Evolutionary conservation across 768 basidiomycete genomes (phyloP), one percentile per base, ranked within the genome.

Genomic region (Termitomyces bulborhizus): DNA sequence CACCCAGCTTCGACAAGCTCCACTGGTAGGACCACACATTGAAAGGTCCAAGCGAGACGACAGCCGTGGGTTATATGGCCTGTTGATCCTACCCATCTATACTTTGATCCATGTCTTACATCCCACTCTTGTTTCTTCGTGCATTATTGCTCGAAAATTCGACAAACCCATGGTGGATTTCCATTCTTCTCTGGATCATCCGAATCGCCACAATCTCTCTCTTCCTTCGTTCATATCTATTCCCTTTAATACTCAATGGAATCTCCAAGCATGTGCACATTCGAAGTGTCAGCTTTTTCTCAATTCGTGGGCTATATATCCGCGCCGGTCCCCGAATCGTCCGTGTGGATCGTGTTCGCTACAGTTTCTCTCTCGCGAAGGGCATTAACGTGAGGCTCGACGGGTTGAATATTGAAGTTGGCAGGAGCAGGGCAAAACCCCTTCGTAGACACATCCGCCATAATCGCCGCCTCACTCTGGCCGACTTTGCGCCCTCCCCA

Each of bases 251-350:
- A 44, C 74, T 90, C 32, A 73, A 77, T 49, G 75, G 77, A 42
- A 69, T 83, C 53, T 85, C 85, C n/a, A 77, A 77, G 46, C 83
- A 78, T 60, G 72, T 90, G 57, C 83, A 84, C 31, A 76, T 90
- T 34, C 80, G 83, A 40, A 89, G 85, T 65, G 78, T 90, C 54
- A 90, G 89, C 64, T 71, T 87, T 39, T 80, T 86, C 52, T 92
- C 89, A 18, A 82, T 92, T 56, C 84, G 88, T 51, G 89, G 89
- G 34, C 71, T 91, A 21, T 89, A 85, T 68, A 77, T 88, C 57
- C 77, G 81, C 45, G 73, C 72, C 31, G 83, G 84, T 29, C 69
- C 66, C 47, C 71, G 76, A 51, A 80, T 76, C 27, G 80, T 80
- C 71, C 78, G 75, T 31, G 75, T 86, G n/a, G 87, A 90, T 55